Base-by-base conservation (phyloP, 148 eudicot genomes). In the Polygonum maritimum region DNA sequence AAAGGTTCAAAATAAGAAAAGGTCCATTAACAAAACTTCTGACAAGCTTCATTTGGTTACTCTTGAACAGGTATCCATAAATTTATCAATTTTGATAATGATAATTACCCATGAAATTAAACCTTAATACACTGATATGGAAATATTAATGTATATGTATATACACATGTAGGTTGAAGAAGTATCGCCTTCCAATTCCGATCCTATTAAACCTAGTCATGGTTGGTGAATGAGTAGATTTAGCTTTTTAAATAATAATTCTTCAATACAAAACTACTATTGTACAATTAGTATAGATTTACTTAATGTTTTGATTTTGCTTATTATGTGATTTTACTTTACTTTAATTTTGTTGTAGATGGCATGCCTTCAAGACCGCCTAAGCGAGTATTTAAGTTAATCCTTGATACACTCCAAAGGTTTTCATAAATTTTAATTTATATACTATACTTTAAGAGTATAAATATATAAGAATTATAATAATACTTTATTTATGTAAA, bases 371-470 rank as follows among this genome's bases (percentile, higher is more conserved):
- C 77, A 44, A 19, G 86, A 80, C 98, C 97, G 73, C 85, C 84
- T 52, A 91, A 89, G 78, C 85, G 63, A 48, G 75, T 79, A 69
- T 90, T 94, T 14, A 88, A 88, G 86, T 87, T 86, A 74, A 85
- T 94, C 75, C 88, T 94, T n/a, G 92, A 91, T 73, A 82, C 80
- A 48, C 76, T 94, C 63, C 94, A 91, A 76, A 87, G 97, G 98
- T 90, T 71, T 75, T 35, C 2, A 19, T 19, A 1, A 9, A 73
- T 35, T 4, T 18, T 16, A 22, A 10, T 36, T 1, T 8, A 36
- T 15, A 33, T 11, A 69, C 38, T 0, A 70, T 69, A 13, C 48
- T 1, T 16, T 3, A 4, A 2, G 10, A 12, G 9, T 44, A 6
- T 41, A 41, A 41, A 41, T 44, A 44, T 44, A 10, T 44, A 44